Base-by-base conservation (phyloP, 2,329 filamentous ascomycete species). In the Coniochaeta sp. region DNA sequence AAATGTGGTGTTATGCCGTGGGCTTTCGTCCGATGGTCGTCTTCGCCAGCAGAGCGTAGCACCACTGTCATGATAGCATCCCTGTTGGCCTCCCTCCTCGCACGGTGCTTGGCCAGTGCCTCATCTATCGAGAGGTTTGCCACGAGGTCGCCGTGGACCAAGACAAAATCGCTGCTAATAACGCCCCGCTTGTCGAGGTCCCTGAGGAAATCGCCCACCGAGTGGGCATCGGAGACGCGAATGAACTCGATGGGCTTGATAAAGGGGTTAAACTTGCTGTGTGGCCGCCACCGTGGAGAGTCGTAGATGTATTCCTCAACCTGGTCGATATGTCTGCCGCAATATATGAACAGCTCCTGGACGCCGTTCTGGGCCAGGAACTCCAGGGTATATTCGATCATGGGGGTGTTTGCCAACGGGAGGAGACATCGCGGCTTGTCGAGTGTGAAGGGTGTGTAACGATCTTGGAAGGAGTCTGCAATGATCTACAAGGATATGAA, bases 21-120 rank as follows among this genome's bases (percentile, higher is more conserved):
- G 1, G 83, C 78, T 67, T 92, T 92, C 26, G 89, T 91, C 51
- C 89, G 78, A 69, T 96, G 90, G 47, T 76, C 76, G 8, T 69
- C 69, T 6, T 78, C 72, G 45, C 89, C 89, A 8, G 85, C 88
- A 65, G 91, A 86, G 45, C 90, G 81, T 53, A 97, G 72, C 12
- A 99, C 82, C 78, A 96, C 87, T 3, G 94, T 99, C 94, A 99
- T 97, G 69, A 96, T 96, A 32, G 92, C 91, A 65, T 95, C 92
- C 62, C 94, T 92, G 71, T 95, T 90, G 51, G 85, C 83, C 63
- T 86, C 81, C 54, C 91, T 83, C 53, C 94, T 85, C 51, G 85
- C 85, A 55, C 89, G 83, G 67, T 99, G 94, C 50, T 83, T 84
- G 3, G 84, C 82, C 49, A 99, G 72, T 8, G 88, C 87, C 47